Evolutionary conservation across 306 rosid species (phyloP).

Genomic region (Ceratonia siliqua): DNA sequence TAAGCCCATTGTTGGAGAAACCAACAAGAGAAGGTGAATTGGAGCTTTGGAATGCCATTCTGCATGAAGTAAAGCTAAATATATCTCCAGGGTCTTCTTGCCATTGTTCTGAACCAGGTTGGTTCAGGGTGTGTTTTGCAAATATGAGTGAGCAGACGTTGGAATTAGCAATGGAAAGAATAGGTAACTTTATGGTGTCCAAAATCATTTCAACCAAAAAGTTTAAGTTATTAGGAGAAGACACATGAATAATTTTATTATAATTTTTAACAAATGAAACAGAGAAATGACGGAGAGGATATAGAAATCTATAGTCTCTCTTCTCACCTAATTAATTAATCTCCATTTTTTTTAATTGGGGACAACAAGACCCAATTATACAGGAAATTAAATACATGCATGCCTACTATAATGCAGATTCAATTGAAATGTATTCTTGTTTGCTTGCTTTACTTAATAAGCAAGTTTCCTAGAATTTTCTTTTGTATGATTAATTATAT

Average conservation of each 20-base stretch:
- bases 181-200: slow-evolving; percentile 62
- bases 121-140: slow-evolving; percentile 97
- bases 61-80: slow-evolving; percentile 66
- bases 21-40: slow-evolving; percentile 69
- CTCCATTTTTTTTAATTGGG: slow-evolving; percentile 34
- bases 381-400: too few species aligned
- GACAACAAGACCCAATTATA: slow-evolving; percentile 11
- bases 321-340: neutral
- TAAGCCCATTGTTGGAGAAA: slow-evolving; percentile 62
- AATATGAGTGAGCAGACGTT: slow-evolving; percentile 78
- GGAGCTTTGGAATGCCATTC: slow-evolving; percentile 58
- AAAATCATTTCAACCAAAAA: too few species aligned
- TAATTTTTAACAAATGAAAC: too few species aligned
- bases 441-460: slow-evolving; percentile 66
- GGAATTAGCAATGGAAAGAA: slow-evolving; percentile 69
- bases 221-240: too few species aligned
- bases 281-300: slow-evolving; percentile 15
- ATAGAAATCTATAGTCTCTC: neutral
- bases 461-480: slow-evolving; percentile 52
- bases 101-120: slow-evolving; percentile 87
- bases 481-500: neutral
- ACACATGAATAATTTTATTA: too few species aligned
- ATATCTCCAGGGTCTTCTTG: slow-evolving; percentile 95
- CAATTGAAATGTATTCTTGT: slow-evolving; percentile 40
- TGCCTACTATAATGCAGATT: slow-evolving; percentile 40